Evolutionary conservation across 2,329 filamentous ascomycete species (phyloP).

Genomic region (Dactylellina haptotyla): DNA sequence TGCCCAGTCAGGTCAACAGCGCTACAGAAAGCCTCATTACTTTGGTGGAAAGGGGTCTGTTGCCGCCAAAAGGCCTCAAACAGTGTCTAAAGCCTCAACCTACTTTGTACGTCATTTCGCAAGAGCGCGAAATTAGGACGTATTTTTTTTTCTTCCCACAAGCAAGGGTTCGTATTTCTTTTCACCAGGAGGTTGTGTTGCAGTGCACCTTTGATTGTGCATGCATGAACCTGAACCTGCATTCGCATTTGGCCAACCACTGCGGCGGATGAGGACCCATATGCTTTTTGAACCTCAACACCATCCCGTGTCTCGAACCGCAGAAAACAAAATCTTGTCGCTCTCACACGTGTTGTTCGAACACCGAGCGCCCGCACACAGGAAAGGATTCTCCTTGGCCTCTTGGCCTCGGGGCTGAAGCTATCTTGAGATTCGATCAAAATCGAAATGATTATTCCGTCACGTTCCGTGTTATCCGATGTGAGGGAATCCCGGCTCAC

Average conservation of each 20-base stretch:
- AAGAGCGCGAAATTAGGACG: constrained; percentile 35
- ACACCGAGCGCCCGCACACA: neutral
- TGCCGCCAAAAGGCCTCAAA: constrained; percentile 8
- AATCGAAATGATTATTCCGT: constrained; percentile 2
- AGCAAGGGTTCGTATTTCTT: constrained; percentile 23
- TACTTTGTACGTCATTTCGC: constrained; percentile 40
- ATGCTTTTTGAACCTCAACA: constrained; percentile 24
- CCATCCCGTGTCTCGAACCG: constrained; percentile 23
- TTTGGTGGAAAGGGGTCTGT: constrained; percentile 12
- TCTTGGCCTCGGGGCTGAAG: constrained; percentile 40
- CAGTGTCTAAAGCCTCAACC: constrained; percentile 12
- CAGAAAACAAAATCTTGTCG: constrained; percentile 2
- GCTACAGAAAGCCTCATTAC: neutral
- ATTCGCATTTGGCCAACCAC: constrained; percentile 24
- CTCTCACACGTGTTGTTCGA: constrained; percentile 17
- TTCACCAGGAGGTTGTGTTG: no score
- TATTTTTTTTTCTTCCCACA: constrained; percentile 17
- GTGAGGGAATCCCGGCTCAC: constrained; percentile 4
- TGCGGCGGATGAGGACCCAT: neutral
- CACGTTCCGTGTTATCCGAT: constrained; percentile 40
- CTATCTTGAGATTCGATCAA: constrained; percentile 20
- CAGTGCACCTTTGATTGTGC: constrained; percentile 36
- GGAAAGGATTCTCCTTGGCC: neutral
- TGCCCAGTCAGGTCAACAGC: no score
- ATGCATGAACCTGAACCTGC: constrained; percentile 2